Base-by-base conservation (phyloP, 2,329 filamentous ascomycete genomes). In the Didymella segeticola region DNA sequence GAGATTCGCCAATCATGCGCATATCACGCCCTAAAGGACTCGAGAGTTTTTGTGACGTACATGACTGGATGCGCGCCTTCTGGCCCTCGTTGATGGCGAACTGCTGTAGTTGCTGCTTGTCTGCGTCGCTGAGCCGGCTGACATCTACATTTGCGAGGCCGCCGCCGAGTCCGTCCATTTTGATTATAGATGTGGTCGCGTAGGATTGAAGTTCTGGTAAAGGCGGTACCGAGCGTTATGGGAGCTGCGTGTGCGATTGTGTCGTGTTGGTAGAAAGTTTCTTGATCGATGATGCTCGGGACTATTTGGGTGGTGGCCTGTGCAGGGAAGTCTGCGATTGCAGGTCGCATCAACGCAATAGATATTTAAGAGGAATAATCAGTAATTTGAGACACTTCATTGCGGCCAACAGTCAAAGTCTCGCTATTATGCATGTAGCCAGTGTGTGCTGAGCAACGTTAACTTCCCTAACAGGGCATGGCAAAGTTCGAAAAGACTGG, bases 61-160 rank as follows among this genome's bases (percentile, higher is more conserved):
- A 72, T 38, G 64, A 80, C 81, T 77, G 80, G 74, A 91, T 89
- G 62, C 85, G 81, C n/a, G 90, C 85, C 75, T 95, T 95, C 78
- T 97, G 91, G 61, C 85, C 83, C 81, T 97, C 92, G 72, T 90
- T 91, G 66, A 86, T 80, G 54, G 97, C 82, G 77, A 96, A 93
- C 71, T 91, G 87, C 70, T 91, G 90, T 36, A 99, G 84, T 78
- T 98, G 92, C 62, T 86, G 82, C 83, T 92, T 95, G 78, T 97
- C 92, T 70, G 85, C 84, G 56, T 90, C 87, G 68, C 85, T 89
- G 72, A 97, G 88, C 77, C 86, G 87, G 68, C 86, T 84, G 63
- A 93, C 79, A 70, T 93, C 89, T 69, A 86, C 68, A 56, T 77
- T 82, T 78, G 58, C 61, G 57, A 70, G 57, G 53, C 80, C 78